Base-by-base conservation (phyloP, 257 asterid genomes). In the Ilex aquifolium region DNA sequence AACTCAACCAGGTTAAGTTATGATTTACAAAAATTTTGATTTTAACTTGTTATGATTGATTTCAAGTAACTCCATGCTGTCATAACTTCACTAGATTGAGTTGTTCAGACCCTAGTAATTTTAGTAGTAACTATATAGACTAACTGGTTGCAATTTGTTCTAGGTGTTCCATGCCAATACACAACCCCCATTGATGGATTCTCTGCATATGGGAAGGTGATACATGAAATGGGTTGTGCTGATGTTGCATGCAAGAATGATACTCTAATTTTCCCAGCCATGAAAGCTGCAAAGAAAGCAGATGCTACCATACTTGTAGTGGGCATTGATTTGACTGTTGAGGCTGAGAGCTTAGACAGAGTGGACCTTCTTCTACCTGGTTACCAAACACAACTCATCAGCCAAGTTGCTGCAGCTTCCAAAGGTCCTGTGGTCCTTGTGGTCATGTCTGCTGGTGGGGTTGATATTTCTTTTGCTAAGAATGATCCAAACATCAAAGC, bases 381-480 rank as follows among this genome's bases (percentile, higher is more conserved):
- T 2, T 64, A 60, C 31, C 88, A 81, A 49, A 30, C 57, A 1
- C 60, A 58, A 11, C 60, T 84, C 0, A 73, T 84, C 42, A 39
- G 56, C 3, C 72, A 72, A 57, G 79, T 84, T 40, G 69, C 87
- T 2, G 1, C 13, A 1, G 56, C 14, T 2, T 27, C 85, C 7
- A 81, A 74, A n/a, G 80, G 80, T 31, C 83, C 85, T 0, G 71
- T 72, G 2, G 62, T 74, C 42, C 74, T 83, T 0, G 87, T 81
- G 0, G 1, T 83, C 17, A 69, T 81, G 80, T 73, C 78, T 0
- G 90, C 78, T 0, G 87, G 87, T 1, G 74, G 78, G 0, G 44
- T 83, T 27, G 90, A 83, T 31, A 32, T 83, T 8, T 44, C 75
- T 0, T 76, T 75, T 44, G 82, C 88, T 4, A 72, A 68, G 17